A percentile compares a stretch with the other conserved stretches of the same genome.
phyloP scores from a whole-genome alignment of 1,284 basidiomycete species.

The Ustilago trichophora region DNA sequence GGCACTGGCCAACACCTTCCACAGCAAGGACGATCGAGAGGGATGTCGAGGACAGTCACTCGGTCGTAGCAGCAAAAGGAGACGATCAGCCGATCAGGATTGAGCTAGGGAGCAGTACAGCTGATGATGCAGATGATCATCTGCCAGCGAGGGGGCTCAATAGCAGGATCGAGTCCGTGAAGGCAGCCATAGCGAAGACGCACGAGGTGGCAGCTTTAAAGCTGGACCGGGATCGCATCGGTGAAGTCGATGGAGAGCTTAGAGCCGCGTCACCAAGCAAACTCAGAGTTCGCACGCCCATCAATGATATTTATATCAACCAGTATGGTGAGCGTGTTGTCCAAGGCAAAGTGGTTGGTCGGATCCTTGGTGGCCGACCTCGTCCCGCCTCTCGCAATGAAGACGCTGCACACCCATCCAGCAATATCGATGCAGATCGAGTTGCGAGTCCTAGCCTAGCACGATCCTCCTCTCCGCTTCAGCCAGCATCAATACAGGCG shows the following conservation, averaged over 20 bases:
- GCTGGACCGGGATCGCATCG: too few relatives aligned
- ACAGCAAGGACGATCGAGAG: too few relatives aligned
- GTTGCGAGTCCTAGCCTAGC: neutral
- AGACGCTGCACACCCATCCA: neutral
- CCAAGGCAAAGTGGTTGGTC: slow-evolving; percentile 44
- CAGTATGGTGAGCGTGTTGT: slow-evolving; percentile 45
- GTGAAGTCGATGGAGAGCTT: neutral
- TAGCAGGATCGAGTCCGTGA: slow-evolving; percentile 25
- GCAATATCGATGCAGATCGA: neutral
- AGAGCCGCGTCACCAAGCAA: slow-evolving; percentile 19
- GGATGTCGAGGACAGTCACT: slow-evolving; percentile 1
- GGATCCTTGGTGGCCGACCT: slow-evolving; percentile 37
- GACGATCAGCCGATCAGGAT: slow-evolving; percentile 15
- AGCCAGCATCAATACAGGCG: neutral
- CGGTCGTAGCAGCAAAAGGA: neutral
- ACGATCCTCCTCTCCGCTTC: neutral
- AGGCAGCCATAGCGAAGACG: slow-evolving; percentile 4
- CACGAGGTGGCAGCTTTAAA: too few relatives aligned
- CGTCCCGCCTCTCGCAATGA: slow-evolving; percentile 9
- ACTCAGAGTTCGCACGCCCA: slow-evolving; percentile 11
- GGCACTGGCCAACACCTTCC: slow-evolving; percentile 31
- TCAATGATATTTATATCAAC: slow-evolving; percentile 50
- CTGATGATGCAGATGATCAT: slow-evolving; percentile 32
- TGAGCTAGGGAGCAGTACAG: neutral
- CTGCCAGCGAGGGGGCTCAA: slow-evolving; percentile 28